phyloP scores from a whole-genome alignment of 177 flowering plant genomes.

The Vitis hybrid region DNA sequence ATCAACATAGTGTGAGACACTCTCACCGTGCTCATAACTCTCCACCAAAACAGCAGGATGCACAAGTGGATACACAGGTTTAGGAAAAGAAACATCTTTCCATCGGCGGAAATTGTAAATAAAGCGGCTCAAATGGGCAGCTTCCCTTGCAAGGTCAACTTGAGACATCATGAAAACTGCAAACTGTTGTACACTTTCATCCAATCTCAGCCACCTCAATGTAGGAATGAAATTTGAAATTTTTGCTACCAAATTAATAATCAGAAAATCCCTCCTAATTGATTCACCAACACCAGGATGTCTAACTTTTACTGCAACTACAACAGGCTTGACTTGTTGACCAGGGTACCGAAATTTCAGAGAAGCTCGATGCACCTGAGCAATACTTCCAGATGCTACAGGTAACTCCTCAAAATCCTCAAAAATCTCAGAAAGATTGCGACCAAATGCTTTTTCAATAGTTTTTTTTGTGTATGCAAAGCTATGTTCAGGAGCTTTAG shows the following conservation, averaged over 20 bases:
- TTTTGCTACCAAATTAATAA: conserved; percentile 69
- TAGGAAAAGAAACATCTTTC: conserved; percentile 91
- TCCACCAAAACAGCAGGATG: conserved; percentile 98
- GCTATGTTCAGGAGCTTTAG: conserved; percentile 52
- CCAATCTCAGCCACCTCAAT: conserved; percentile 82
- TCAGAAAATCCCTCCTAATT: conserved; percentile 74
- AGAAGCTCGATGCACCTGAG: conserved; percentile 56
- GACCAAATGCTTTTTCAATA: conserved; percentile 56
- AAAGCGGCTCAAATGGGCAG: conserved; percentile 84
- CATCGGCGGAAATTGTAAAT: conserved; percentile 81
- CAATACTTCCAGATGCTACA: conserved; percentile 59
- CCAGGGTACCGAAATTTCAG: conserved; percentile 45
- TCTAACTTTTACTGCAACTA: conserved; percentile 89
- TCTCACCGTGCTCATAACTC: conserved; percentile 82
- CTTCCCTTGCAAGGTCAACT: conserved; percentile 97
- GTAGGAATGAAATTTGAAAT: conserved; percentile 66
- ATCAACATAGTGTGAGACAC: conserved; percentile 65
- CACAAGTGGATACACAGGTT: conserved; percentile 86
- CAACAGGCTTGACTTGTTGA: conserved; percentile 49
- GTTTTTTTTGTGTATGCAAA: conserved; percentile 47
- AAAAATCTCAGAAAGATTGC: conserved; percentile 47
- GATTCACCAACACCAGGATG: conserved; percentile 91
- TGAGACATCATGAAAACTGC: conserved; percentile 92
- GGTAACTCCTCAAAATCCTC: conserved; percentile 50
- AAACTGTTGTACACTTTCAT: conserved; percentile 92